Evolutionary conservation across 495 filamentous ascomycete species (phyloP), one percentile per base, ranked within the genome.

Genomic region (Thermothielavioides terrestris): DNA sequence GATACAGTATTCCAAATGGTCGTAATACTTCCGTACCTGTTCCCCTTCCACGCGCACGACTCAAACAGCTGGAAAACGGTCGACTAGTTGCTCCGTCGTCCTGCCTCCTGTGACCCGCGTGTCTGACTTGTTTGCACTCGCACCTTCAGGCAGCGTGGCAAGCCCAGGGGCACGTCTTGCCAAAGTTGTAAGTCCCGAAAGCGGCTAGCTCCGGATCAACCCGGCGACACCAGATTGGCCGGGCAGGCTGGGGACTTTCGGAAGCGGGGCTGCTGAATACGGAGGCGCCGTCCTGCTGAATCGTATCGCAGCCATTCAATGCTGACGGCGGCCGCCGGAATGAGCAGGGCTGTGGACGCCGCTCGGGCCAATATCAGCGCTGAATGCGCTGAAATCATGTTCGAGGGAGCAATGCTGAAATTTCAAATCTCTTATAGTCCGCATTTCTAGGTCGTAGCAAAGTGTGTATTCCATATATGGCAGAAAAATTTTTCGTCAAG

Each of bases 201-300:
- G 14, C 7, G 46, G 49, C 26, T 62, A 61, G 58, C 49, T 11
- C 43, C 55, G 58, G 58, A 50, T n/a, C 21, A 17, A 42, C 50
- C 49, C 60, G 58, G 21, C 23, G 18, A 1, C 11, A 1, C 12
- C 0, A 42, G 14, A 61, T 59, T 61, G 51, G 56, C 20, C 18
- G 23, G n/a, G n/a, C 11, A 9, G 26, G 4, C 25, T 34, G 26
- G 40, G n/a, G 37, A 44, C 12, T 14, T 27, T 20, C 17, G 25
- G 39, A n/a, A 42, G 52, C 48, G 61, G 59, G 44, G 57, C 54
- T 50, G 61, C 61, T 64, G 61, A 62, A 55, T 21, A n/a, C n/a
- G n/a, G n/a, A n/a, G n/a, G n/a, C n/a, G n/a, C n/a, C n/a, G n/a
- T n/a, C n/a, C n/a, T n/a, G n/a, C n/a, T n/a, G n/a, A n/a, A n/a